phyloP scores from a whole-genome alignment of 2,329 filamentous ascomycete species.

The Diaporthe sp. region DNA sequence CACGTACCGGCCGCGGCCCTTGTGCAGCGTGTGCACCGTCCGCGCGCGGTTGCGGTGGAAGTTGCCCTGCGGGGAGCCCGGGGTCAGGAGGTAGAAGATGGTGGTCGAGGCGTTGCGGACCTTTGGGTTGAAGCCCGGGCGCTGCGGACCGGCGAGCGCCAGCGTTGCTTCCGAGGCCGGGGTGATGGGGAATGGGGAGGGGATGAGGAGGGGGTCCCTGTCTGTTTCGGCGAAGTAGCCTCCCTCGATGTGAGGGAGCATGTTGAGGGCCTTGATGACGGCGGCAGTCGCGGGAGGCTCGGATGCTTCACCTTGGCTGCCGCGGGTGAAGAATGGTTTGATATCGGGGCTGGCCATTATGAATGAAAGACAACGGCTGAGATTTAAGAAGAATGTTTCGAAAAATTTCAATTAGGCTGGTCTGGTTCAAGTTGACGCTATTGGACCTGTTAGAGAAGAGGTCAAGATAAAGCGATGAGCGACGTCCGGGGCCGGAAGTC shows the following conservation, averaged over 20 bases:
- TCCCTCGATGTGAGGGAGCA: slow-evolving; percentile 72
- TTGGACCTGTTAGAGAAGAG: not conserved
- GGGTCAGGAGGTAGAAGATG: slow-evolving; percentile 76
- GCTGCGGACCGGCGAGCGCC: slow-evolving; percentile 49
- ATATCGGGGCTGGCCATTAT: not conserved
- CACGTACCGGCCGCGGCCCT: slow-evolving; percentile 74
- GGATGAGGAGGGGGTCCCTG: slow-evolving; percentile 63
- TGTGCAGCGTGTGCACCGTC: slow-evolving; percentile 76
- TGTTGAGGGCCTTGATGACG: slow-evolving; percentile 57
- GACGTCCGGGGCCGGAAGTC: slow-evolving; percentile 2
- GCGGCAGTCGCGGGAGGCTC: slow-evolving; percentile 41
- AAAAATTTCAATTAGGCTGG: too few relatives aligned
- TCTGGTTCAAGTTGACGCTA: not conserved
- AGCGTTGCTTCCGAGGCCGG: slow-evolving; percentile 55
- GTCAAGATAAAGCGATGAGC: not conserved
- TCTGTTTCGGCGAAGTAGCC: slow-evolving; percentile 77
- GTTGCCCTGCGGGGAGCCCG: slow-evolving; percentile 65
- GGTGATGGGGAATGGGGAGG: slow-evolving; percentile 65
- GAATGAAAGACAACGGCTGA: not conserved
- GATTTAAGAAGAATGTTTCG: not conserved
- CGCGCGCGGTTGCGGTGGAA: slow-evolving; percentile 75
- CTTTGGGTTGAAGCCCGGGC: slow-evolving; percentile 54
- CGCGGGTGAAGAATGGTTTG: slow-evolving; percentile 19
- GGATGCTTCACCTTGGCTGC: slow-evolving; percentile 1
- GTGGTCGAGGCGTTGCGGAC: slow-evolving; percentile 69